These are phyloP conservation scores for Heritiera littoralis DNA, from an alignment of 345 rosid genomes.

Conservation along the genomic window DNA sequence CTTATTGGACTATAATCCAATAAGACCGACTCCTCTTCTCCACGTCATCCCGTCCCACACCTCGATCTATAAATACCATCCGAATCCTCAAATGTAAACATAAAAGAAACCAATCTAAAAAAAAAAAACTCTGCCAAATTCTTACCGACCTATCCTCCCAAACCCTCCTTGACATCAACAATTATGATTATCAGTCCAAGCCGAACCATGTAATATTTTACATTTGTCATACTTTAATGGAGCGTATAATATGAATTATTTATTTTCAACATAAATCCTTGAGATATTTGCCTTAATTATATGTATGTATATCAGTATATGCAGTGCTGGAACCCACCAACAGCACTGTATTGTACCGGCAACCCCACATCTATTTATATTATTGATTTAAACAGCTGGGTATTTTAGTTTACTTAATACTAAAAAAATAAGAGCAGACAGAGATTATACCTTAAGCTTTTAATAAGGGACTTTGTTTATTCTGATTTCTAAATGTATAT, in stretches of 20 bases:
- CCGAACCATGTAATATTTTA: neutral
- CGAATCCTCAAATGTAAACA: too few relatives aligned
- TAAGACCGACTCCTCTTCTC: too few relatives aligned
- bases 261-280: conserved; percentile 1
- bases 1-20: too few relatives aligned
- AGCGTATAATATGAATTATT: neutral
- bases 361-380: neutral
- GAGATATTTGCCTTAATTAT: neutral
- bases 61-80: too few relatives aligned
- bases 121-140: too few relatives aligned
- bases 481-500: neutral
- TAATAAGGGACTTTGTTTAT: neutral
- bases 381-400: neutral
- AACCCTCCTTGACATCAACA: too few relatives aligned
- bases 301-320: neutral
- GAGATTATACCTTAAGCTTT: neutral
- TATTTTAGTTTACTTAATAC: neutral
- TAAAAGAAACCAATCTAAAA: too few relatives aligned
- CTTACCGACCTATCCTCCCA: too few relatives aligned
- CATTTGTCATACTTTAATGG: neutral
- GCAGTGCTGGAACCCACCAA: conserved; percentile 15
- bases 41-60: too few relatives aligned
- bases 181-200: conserved; percentile 1
- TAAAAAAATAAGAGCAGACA: neutral
- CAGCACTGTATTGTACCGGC: neutral